These are phyloP conservation scores for Phytopythium cucurbitacearum DNA, from an alignment of 352 stramenopile genomes.

Conservation along the genomic window DNA sequence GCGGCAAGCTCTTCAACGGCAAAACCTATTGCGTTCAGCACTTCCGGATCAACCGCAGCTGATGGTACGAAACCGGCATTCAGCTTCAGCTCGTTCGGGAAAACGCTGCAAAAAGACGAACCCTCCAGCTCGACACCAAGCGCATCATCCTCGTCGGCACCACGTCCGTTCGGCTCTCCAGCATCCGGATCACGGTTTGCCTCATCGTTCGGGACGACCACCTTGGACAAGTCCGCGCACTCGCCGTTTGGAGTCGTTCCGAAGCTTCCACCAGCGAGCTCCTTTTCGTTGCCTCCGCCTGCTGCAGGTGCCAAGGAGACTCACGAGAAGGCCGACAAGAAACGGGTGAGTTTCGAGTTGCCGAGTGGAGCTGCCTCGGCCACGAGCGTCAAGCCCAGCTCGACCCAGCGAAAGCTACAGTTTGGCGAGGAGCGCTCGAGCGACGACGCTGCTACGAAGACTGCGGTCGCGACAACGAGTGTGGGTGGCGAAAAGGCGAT, in stretches of 20 bases:
- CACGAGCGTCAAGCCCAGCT: background rate
- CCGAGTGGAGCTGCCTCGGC: background rate
- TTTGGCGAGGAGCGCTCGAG: conserved; percentile 16
- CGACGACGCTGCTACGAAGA: background rate
- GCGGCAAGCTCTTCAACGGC: conserved; percentile 12
- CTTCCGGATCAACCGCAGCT: background rate
- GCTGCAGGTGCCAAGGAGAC: conserved; percentile 8
- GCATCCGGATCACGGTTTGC: background rate
- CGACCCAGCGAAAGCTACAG: conserved; percentile 25
- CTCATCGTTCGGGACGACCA: background rate
- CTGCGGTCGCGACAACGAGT: too few relatives aligned
- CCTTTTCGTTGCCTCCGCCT: conserved; percentile 18
- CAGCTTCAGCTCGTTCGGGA: conserved; percentile 22
- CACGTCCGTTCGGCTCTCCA: background rate
- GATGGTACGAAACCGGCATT: conserved; percentile 18
- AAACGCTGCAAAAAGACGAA: conserved; percentile 1
- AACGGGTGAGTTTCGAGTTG: background rate
- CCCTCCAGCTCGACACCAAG: background rate
- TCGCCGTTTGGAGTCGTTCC: conserved; percentile 25
- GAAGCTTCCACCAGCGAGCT: conserved; percentile 13
- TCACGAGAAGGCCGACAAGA: conserved; percentile 3
- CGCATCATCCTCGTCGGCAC: background rate
- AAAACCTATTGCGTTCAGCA: conserved; percentile 4
- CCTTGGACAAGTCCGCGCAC: conserved; percentile 1
- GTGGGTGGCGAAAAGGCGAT: conserved; percentile 5